Conservation (phyloP, 805 yeast genomes). For the Metschnikowia shivogae region DNA sequence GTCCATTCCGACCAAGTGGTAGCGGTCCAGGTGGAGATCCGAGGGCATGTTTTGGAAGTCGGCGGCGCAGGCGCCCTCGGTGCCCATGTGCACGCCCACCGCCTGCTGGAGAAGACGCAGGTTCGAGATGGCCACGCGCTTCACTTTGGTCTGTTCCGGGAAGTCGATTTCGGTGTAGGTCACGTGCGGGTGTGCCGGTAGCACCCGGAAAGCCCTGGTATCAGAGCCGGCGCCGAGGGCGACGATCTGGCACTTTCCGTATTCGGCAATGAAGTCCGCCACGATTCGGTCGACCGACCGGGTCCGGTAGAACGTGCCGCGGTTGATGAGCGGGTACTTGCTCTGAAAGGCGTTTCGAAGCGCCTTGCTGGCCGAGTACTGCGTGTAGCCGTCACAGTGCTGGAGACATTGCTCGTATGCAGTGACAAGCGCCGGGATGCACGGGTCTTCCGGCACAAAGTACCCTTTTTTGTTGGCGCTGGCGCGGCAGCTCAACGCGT, state of each 20-base stretch:
- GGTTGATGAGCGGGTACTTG: conserved; percentile 62
- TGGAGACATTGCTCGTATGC: conserved; percentile 38
- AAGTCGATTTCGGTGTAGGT: conserved; percentile 64
- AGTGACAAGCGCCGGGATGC: conserved; percentile 28
- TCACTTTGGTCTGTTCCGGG: conserved; percentile 47
- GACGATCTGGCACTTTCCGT: conserved; percentile 46
- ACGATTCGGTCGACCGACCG: conserved; percentile 46
- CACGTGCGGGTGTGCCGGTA: conserved; percentile 29
- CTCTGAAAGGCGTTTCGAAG: conserved; percentile 37
- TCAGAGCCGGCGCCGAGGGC: conserved; percentile 84
- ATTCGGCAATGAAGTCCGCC: conserved; percentile 33
- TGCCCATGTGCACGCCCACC: conserved; percentile 13
- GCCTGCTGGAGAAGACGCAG: conserved; percentile 27
- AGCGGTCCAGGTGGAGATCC: conserved; percentile 36
- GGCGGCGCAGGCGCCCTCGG: conserved; percentile 8
- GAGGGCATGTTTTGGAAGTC: conserved; percentile 23
- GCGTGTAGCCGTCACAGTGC: conserved; percentile 35
- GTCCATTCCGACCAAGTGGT: conserved; percentile 55
- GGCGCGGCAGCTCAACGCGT: conserved; percentile 63
- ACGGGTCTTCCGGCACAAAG: conserved; percentile 37
- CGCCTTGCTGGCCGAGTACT: conserved; percentile 37
- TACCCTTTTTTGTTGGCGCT: conserved; percentile 50
- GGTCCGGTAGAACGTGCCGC: conserved; percentile 67
- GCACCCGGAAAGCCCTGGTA: conserved; percentile 55
- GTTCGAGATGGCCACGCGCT: conserved; percentile 44